Conservation (phyloP, 2,329 filamentous ascomycete genomes). For the Sporothrix pseudoabietina region DNA sequence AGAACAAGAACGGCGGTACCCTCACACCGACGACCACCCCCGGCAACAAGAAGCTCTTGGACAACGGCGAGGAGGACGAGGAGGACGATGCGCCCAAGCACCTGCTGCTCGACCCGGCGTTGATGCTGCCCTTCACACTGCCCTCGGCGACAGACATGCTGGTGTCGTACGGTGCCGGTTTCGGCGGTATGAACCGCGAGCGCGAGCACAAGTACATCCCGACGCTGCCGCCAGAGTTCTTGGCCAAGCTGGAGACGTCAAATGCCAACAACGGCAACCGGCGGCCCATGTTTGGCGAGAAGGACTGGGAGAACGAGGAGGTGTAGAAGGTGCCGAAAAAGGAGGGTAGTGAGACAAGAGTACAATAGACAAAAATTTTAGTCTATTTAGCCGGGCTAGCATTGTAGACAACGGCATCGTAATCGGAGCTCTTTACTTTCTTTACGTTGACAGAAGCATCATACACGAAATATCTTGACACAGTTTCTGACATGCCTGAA, state of each 20-base stretch:
- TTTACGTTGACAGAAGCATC: not conserved
- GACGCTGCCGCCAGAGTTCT: slow-evolving; percentile 88
- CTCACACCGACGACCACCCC: slow-evolving; percentile 50
- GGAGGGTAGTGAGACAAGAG: not conserved
- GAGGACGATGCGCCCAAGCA: slow-evolving; percentile 72
- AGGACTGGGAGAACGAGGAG: slow-evolving; percentile 69
- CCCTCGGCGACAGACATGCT: slow-evolving; percentile 98
- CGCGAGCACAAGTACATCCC: slow-evolving; percentile 94
- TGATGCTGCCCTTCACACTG: slow-evolving; percentile 93
- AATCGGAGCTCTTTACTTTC: not conserved
- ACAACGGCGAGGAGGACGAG: slow-evolving; percentile 52
- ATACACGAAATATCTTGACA: not conserved
- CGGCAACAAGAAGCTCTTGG: slow-evolving; percentile 44
- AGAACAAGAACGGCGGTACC: slow-evolving; percentile 36
- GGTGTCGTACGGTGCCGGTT: slow-evolving; percentile 89
- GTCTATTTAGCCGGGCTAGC: slow-evolving; percentile 19
- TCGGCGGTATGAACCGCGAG: slow-evolving; percentile 89
- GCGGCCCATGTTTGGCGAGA: slow-evolving; percentile 61
- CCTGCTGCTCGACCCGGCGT: slow-evolving; percentile 80
- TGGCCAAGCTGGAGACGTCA: slow-evolving; percentile 76
- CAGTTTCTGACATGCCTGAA: not conserved
- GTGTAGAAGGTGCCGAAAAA: slow-evolving; percentile 41
- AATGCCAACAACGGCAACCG: slow-evolving; percentile 47
- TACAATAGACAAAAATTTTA: not conserved
- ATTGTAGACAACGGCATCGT: slow-evolving; percentile 25